Evolutionary conservation across 2,329 filamentous ascomycete species (phyloP), one percentile per base, ranked within the genome.

Genomic region (Chalaropsis ovoidea): DNA sequence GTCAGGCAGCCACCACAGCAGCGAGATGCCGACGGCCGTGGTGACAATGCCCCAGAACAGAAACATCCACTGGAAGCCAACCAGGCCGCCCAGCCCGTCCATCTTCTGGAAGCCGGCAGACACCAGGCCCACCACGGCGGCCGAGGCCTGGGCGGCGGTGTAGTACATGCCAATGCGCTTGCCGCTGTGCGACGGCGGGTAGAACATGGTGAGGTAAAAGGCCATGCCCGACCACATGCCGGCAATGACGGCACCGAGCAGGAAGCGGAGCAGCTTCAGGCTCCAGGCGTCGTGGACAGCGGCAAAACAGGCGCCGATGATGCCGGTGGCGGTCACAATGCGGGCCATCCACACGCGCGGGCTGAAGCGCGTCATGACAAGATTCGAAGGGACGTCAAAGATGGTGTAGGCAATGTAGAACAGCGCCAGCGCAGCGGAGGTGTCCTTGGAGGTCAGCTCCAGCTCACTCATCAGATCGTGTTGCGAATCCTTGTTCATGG

Each of bases 191-290:
- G 88, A 89, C 0, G 91, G 90, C 6, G 91, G 91, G 72, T 96
- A 96, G 78, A 95, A 96, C 7, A 95, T 80, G 0, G 91, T 95
- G 60, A 96, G 80, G 72, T 95, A 96, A 74, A 94, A 94, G 10
- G 90, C 85, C 91, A 96, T 95, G 62, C 91, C 91, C 0, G 91
- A 91, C 91, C 91, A 96, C 87, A 96, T 91, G 60, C 91, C 91
- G 0, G 91, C 91, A 73, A 92, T 92, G 27, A 95, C 90, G 15
- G 94, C 82, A 61, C 91, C 91, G 6, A 96, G 82, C 11, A 96
- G 80, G 65, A 96, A 86, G 7, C 91, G 86, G 35, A 96, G 81
- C n/a, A 95, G 79, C 82, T 93, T 92, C 70, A 95, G 80, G 72
- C 89, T 94, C 88, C 90, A 95, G 7, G 88, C 88, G 49, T 86